Base-by-base conservation (phyloP, 176 grass and related monocot genomes). In the Musa acuminata region DNA sequence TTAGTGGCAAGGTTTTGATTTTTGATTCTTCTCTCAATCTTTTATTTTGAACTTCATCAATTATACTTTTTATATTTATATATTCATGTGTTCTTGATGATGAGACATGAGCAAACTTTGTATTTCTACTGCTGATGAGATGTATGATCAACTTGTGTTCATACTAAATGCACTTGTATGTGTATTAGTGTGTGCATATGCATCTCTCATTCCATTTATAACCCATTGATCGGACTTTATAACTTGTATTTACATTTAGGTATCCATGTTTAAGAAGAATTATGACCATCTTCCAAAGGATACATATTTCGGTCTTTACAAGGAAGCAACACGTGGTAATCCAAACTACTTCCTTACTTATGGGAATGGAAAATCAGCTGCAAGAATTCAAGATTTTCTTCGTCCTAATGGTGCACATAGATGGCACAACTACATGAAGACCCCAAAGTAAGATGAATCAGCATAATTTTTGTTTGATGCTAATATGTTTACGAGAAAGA, bases 201-300 rank as follows among this genome's bases (percentile, higher is more conserved):
- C 23, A 50, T 65, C 12, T 77, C n/a, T 26, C 8, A 9, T 16
- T 77, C 8, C 24, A 11, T 76, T 50, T 76, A 14, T 23, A 27
- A 25, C 53, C 6, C 1, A 8, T 57, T 19, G 52, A 21, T 74
- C 24, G 43, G 23, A 69, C 27, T 67, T 16, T 29, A 13, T 63
- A 13, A 72, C 67, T 49, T 64, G 50, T 77, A 5, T 51, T 65
- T 53, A 8, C 53, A 21, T 69, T 29, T 71, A 98, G 94, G 90
- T 98, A 64, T 98, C 94, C 16, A 98, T 93, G 94, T 98, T 98
- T 85, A 98, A 98, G 82, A 98, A 98, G 49, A 98, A 98, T 80
- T 98, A 98, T 80, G 94, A 98, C 72, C 94, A 98, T 88, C 90
- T 98, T 35, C 94, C 94, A 27, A 98, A 98, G 84, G 94, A 98